These are phyloP conservation scores for Rubus parviflorus DNA, from an alignment of 306 rosid genomes.

Conservation along the genomic window DNA sequence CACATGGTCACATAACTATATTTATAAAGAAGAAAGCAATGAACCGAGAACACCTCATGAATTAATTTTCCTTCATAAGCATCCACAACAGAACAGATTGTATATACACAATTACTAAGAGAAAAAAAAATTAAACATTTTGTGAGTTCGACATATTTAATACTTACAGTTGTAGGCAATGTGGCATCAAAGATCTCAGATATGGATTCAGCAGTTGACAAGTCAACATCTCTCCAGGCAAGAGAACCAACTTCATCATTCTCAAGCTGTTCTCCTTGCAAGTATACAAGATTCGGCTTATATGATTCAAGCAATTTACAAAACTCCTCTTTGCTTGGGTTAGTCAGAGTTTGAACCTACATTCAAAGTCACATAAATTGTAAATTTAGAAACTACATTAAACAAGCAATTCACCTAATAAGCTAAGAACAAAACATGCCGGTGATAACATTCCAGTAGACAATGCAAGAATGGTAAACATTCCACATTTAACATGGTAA, in stretches of 20 bases:
- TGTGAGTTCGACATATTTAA: conserved; percentile 18
- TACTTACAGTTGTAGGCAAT: conserved; percentile 81
- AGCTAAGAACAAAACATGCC: conserved; percentile 3
- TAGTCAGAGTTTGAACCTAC: conserved; percentile 77
- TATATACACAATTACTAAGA: background rate
- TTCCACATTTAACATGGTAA: background rate
- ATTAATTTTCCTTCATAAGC: background rate
- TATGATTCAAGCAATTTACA: conserved; percentile 57
- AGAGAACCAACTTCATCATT: conserved; percentile 74
- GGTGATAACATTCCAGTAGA: background rate
- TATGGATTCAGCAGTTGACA: conserved; percentile 60
- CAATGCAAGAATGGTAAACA: background rate
- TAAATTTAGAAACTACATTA: background rate
- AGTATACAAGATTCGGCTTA: conserved; percentile 78
- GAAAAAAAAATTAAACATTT: background rate
- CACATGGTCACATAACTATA: background rate
- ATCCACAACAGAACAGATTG: background rate
- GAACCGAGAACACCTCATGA: background rate
- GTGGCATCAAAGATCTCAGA: conserved; percentile 61
- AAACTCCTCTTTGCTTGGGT: conserved; percentile 79
- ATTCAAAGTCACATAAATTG: conserved; percentile 15
- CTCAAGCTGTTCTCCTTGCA: conserved; percentile 79
- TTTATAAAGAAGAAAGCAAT: background rate
- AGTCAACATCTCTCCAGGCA: conserved; percentile 70
- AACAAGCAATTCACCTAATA: background rate